Evolutionary conservation across 75 land plant species (phyloP), one percentile per base, ranked within the genome.

Genomic region (Cupressus sempervirens): DNA sequence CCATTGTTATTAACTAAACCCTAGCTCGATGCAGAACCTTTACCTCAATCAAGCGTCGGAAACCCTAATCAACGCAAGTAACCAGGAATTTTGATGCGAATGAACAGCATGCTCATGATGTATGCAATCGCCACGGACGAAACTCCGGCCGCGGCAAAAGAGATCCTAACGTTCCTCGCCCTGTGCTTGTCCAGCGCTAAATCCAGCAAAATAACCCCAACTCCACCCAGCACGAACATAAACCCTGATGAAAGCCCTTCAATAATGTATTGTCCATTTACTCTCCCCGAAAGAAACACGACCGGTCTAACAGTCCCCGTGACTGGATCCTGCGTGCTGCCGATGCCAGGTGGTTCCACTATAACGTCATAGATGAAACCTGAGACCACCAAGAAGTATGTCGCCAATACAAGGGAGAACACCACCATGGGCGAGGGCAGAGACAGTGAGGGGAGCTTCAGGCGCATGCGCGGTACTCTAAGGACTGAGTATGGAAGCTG

Each of bases 261-360:
- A 77, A 97, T 94, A 74, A 97, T 97, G 90, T 95, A 97, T 94
- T 95, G 97, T 15, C 97, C 96, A 84, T 97, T 97, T 74, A 97
- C 98, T 7, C 99, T 90, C 3, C 99, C 98, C 1, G 96, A 88
- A 26, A 95, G 91, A 85, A 95, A 97, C 50, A 97, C 99, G 52
- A 95, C 99, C 7, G 99, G 99, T 9, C 86, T 86, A 38, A 95
- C 94, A n/a, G 97, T 83, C 4, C 98, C 94, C 58, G 99, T 95
- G 83, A 54, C 80, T 3, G 87, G 94, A 84, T 97, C 99, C 91
- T 97, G 99, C 70, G 91, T 90, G 90, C 95, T 94, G 43, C 99
- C 98, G 85, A 95, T 97, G 86, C 99, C 99, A 4, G 99, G 99
- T 12, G 99, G 99, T 92, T 95, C 99, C 40, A 95, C 99, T 89